Conservation (phyloP, 148 eudicot genomes). For the Camellia granthamiana region DNA sequence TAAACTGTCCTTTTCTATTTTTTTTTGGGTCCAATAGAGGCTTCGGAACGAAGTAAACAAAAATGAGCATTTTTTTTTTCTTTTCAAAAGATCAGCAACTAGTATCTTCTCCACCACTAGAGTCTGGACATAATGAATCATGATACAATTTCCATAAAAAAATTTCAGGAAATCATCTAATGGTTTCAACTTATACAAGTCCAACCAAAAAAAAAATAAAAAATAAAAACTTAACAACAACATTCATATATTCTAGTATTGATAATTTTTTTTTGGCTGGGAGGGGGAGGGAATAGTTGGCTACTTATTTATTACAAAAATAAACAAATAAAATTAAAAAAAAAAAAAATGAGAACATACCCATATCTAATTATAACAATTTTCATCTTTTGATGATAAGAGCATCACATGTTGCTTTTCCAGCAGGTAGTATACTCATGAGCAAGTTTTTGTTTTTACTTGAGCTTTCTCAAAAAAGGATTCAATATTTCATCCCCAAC, state of each 20-base stretch:
- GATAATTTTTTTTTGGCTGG: too few species aligned
- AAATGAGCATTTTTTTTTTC: not conserved
- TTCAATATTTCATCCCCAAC: too few species aligned
- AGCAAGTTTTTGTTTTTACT: too few species aligned
- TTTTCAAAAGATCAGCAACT: not conserved
- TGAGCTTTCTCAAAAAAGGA: too few species aligned
- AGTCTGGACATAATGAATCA: too few species aligned
- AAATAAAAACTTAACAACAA: too few species aligned
- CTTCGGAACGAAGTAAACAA: not conserved
- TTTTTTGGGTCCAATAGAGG: too few species aligned
- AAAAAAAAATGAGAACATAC: conserved; percentile 27
- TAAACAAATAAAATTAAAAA: not conserved
- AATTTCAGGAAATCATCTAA: not conserved
- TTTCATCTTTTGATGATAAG: too few species aligned
- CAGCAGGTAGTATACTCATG: too few species aligned
- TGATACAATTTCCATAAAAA: not conserved
- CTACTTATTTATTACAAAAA: not conserved
- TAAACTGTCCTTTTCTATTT: not conserved
- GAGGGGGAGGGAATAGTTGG: not conserved
- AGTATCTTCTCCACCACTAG: not conserved
- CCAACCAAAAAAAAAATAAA: too few species aligned
- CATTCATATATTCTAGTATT: too few species aligned
- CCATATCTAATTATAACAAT: conserved; percentile 56
- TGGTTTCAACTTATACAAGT: not conserved
- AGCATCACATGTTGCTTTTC: too few species aligned